A percentile compares a stretch with the other conserved stretches of the same genome.
These are phyloP conservation scores for Aureobasidium pullulans DNA, from an alignment of 2,329 filamentous ascomycete genomes.

Conservation along the genomic window DNA sequence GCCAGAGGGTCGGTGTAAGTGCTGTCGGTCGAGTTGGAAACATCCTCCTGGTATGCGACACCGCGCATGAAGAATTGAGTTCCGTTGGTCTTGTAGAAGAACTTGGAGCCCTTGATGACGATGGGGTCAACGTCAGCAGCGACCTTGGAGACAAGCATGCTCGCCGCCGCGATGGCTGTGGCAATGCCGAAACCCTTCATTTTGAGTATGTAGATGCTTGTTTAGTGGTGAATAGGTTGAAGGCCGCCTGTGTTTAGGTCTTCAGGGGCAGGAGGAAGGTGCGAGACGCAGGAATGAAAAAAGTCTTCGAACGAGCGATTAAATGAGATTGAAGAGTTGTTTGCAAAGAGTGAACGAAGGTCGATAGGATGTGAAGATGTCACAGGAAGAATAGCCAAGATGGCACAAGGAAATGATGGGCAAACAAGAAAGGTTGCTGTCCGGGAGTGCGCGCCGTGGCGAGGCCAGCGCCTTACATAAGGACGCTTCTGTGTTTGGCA, in stretches of 20 bases:
- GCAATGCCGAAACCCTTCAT: constrained; percentile 33
- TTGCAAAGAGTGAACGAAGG: constrained; percentile 11
- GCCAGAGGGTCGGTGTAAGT: constrained; percentile 78
- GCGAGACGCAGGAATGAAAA: constrained; percentile 3
- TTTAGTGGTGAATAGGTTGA: background rate
- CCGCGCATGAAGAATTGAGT: constrained; percentile 83
- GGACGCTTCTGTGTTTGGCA: background rate
- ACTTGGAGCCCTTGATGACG: constrained; percentile 72
- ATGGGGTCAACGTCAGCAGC: constrained; percentile 56
- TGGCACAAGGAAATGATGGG: background rate
- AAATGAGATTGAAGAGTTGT: background rate
- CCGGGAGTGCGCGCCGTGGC: constrained; percentile 5
- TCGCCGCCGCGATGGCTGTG: constrained; percentile 42
- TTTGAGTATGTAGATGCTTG: background rate
- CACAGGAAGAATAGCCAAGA: background rate
- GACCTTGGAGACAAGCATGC: constrained; percentile 43
- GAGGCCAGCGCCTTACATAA: constrained; percentile 11
- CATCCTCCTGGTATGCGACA: constrained; percentile 86
- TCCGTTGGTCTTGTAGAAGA: constrained; percentile 80
- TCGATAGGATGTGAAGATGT: background rate
- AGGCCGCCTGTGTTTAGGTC: background rate
- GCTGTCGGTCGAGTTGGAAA: constrained; percentile 40
- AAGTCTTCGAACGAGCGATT: constrained; percentile 7
- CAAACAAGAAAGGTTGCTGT: constrained; percentile 5
- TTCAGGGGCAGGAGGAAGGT: background rate